Conservation (phyloP, 208 protist species). For the Wallacemonas sp. region DNA sequence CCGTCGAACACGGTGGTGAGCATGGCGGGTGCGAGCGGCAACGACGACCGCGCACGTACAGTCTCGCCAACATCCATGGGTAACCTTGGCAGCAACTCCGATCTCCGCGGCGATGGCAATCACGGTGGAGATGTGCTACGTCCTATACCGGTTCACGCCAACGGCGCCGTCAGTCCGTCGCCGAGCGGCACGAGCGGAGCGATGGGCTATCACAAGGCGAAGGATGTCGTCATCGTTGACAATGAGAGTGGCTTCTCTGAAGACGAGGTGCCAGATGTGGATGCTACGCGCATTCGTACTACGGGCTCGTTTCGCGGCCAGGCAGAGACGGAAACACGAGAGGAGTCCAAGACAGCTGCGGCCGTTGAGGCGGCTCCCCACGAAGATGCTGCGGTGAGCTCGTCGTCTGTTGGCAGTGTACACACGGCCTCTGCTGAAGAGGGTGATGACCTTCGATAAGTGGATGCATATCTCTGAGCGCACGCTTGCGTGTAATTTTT, state of each 20-base stretch:
- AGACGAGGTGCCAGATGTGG: background rate
- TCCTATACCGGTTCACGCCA: background rate
- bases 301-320: too few species aligned
- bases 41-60: background rate
- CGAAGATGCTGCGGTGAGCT: background rate
- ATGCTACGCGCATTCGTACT: background rate
- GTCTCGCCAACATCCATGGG: background rate
- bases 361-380: background rate
- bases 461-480: background rate
- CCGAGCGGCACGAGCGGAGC: background rate
- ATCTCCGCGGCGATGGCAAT: background rate
- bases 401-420: constrained; percentile 5
- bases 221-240: constrained; percentile 8
- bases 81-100: background rate
- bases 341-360: background rate
- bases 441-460: background rate
- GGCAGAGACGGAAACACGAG: background rate
- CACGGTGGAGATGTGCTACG: background rate
- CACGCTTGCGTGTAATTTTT: too few species aligned
- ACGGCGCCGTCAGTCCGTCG: background rate
- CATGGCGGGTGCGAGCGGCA: constrained; percentile 18
- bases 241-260: constrained; percentile 10
- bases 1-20: constrained; percentile 8
- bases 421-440: constrained; percentile 8
- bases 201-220: constrained; percentile 13